Conservation (phyloP, 2,329 filamentous ascomycete genomes). For the Trichophyton mentagrophytes region DNA sequence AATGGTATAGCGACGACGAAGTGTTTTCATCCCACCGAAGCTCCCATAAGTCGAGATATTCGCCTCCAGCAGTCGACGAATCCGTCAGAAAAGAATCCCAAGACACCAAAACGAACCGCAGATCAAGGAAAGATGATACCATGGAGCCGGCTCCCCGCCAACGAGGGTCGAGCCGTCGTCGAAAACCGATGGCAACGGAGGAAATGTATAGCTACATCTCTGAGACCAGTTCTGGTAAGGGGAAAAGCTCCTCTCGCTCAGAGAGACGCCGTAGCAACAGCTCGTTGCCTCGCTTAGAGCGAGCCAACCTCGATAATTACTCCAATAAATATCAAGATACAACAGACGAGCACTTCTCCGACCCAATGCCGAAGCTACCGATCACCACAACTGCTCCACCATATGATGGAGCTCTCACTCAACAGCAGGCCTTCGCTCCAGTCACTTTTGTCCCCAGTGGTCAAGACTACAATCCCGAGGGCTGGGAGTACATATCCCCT, state of each 20-base stretch:
- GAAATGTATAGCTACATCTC: background rate
- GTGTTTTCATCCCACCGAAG: conserved; percentile 6
- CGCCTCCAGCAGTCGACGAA: background rate
- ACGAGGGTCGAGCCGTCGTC: background rate
- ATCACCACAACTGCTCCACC: background rate
- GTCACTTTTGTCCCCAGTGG: background rate
- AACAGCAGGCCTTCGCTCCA: background rate
- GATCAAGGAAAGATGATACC: background rate
- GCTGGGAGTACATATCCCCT: background rate
- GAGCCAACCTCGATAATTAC: background rate
- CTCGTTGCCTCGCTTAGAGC: background rate
- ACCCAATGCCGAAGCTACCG: background rate
- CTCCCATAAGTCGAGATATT: background rate
- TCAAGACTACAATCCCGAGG: background rate
- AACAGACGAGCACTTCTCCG: background rate
- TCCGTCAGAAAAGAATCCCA: background rate
- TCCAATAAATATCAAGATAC: background rate
- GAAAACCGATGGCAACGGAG: background rate
- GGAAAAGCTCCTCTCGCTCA: background rate
- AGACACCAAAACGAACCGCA: background rate
- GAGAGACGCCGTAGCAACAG: conserved; percentile 1
- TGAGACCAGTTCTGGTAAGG: background rate
- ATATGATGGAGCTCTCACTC: background rate
- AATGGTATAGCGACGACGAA: conserved; percentile 15
- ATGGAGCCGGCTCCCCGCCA: background rate